phyloP scores from a whole-genome alignment of 148 eudicot genomes.

The Chenopodium formosanum region DNA sequence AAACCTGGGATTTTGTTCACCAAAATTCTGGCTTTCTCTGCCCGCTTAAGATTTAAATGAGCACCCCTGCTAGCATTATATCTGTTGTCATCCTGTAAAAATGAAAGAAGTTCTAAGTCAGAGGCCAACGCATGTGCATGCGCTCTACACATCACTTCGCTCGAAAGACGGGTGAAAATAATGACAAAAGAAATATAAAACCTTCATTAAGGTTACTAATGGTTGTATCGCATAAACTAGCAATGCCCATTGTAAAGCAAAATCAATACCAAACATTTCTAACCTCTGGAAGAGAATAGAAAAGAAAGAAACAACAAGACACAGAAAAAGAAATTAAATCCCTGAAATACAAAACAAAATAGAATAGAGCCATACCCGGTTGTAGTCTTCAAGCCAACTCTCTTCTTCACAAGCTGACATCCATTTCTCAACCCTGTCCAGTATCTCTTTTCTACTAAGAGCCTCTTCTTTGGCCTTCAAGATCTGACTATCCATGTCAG shows the following conservation, averaged over 20 bases:
- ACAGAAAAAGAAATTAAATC: background rate
- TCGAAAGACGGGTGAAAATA: background rate
- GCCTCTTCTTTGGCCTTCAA: constrained; percentile 91
- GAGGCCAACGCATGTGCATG: constrained; percentile 3
- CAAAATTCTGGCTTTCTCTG: constrained; percentile 73
- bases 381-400: constrained; percentile 99
- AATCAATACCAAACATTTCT: background rate
- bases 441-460: constrained; percentile 84
- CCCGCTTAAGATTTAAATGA: constrained; percentile 83
- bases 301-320: background rate
- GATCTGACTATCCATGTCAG: constrained; percentile 96
- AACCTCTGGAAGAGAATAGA: background rate
- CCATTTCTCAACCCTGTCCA: constrained; percentile 99
- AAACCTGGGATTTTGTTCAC: constrained; percentile 85
- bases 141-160: background rate
- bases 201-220: background rate
- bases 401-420: constrained; percentile 99
- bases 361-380: constrained; percentile 48
- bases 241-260: background rate
- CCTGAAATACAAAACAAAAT: background rate
- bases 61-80: constrained; percentile 84
- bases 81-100: constrained; percentile 73
- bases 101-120: constrained; percentile 16
- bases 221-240: background rate
- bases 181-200: background rate